These are phyloP conservation scores for Ceratobasidium sp. DNA, from an alignment of 1,284 basidiomycete species.

Conservation along the genomic window DNA sequence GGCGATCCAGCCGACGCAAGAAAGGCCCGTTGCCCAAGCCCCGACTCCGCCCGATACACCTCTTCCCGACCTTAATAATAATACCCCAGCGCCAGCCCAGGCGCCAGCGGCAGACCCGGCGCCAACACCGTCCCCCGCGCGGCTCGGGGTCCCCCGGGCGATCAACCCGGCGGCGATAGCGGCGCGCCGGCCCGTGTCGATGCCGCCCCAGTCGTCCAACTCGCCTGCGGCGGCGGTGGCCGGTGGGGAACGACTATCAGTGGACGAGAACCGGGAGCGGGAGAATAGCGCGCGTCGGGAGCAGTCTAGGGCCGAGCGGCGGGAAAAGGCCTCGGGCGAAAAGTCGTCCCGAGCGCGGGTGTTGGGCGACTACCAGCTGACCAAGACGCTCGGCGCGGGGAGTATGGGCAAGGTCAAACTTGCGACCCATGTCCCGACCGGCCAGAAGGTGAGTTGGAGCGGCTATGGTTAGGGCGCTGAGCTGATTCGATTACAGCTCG, in stretches of 20 bases:
- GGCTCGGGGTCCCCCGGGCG: constrained; percentile 43
- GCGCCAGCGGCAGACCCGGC: constrained; percentile 42
- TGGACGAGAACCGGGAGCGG: constrained; percentile 51
- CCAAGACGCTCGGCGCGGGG: constrained; percentile 96
- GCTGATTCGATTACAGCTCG: constrained; percentile 70
- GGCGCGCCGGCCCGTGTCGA: constrained; percentile 71
- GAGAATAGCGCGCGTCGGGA: constrained; percentile 65
- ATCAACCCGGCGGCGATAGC: constrained; percentile 41
- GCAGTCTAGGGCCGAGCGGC: constrained; percentile 51
- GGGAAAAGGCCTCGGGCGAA: constrained; percentile 26
- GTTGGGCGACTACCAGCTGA: constrained; percentile 94
- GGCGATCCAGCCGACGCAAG: constrained; percentile 56
- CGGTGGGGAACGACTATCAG: constrained; percentile 30
- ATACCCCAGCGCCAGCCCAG: constrained; percentile 47
- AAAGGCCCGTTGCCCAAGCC: constrained; percentile 55
- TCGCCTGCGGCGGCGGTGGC: constrained; percentile 50
- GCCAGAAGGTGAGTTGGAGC: constrained; percentile 83
- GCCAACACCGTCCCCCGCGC: constrained; percentile 39
- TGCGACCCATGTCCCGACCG: constrained; percentile 88
- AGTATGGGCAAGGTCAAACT: constrained; percentile 99
- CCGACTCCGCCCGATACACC: constrained; percentile 50
- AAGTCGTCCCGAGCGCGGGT: constrained; percentile 57
- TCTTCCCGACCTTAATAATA: constrained; percentile 51
- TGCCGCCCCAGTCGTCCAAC: constrained; percentile 71
- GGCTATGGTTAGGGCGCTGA: neutral